A percentile compares a stretch with the other conserved stretches of the same genome.
phyloP scores from a whole-genome alignment of 192 early-diverging fungal genomes.

The Linnemannia hyalina region DNA sequence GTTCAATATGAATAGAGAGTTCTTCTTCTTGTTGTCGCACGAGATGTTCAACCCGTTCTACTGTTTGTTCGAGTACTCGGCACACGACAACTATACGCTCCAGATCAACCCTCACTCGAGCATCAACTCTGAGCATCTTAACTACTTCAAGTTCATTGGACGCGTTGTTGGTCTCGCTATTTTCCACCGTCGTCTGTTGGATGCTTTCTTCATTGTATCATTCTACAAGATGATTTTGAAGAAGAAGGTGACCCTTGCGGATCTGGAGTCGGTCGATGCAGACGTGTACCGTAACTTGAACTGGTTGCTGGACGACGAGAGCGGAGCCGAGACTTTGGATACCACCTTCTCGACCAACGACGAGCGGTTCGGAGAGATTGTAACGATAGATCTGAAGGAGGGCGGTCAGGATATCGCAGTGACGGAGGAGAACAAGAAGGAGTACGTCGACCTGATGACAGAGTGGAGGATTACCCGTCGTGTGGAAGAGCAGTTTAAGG shows the following conservation, averaged over 20 bases:
- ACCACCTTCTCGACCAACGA: constrained; percentile 94
- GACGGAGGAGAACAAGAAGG: constrained; percentile 95
- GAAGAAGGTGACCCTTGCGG: constrained; percentile 88
- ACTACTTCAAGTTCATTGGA: constrained; percentile 99
- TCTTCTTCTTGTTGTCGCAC: constrained; percentile 97
- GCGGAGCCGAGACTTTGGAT: constrained; percentile 85
- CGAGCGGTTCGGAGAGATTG: constrained; percentile 91
- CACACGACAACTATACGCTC: constrained; percentile 97
- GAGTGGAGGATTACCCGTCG: constrained; percentile 92
- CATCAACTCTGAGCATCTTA: constrained; percentile 97
- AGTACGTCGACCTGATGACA: constrained; percentile 92
- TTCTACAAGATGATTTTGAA: constrained; percentile 98
- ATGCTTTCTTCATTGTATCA: constrained; percentile 95
- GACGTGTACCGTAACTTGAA: constrained; percentile 91
- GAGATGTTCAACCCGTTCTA: constrained; percentile 99
- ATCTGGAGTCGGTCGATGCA: constrained; percentile 96
- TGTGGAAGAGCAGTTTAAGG: constrained; percentile 96
- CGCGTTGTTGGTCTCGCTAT: constrained; percentile 96
- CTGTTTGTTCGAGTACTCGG: constrained; percentile 97
- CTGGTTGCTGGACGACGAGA: constrained; percentile 97
- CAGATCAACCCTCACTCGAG: constrained; percentile 97
- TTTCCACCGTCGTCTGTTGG: constrained; percentile 97
- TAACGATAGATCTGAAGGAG: constrained; percentile 90
- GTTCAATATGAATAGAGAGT: constrained; percentile 72
- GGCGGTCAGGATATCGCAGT: constrained; percentile 93